Conservation (phyloP, 805 yeast genomes). For the Cyberlindnera nakhonratchasimensis region DNA sequence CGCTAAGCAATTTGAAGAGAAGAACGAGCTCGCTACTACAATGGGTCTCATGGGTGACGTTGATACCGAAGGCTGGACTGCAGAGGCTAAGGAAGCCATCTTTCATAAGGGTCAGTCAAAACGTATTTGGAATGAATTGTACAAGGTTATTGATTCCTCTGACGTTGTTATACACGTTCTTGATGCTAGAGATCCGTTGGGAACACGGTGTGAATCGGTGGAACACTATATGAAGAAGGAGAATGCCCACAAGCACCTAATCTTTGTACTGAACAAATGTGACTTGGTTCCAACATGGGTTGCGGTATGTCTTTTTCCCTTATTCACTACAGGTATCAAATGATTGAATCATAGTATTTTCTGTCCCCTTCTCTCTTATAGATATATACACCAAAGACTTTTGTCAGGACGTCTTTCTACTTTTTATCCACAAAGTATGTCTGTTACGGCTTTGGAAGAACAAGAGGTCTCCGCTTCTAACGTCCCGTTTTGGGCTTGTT, state of each 20-base stretch:
- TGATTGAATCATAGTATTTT: neutral
- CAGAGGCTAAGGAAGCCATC: slow-evolving; percentile 92
- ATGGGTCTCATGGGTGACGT: slow-evolving; percentile 74
- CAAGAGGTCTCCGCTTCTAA: slow-evolving; percentile 55
- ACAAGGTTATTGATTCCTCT: slow-evolving; percentile 95
- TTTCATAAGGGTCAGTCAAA: slow-evolving; percentile 97
- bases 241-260: slow-evolving; percentile 94
- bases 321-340: slow-evolving; percentile 14
- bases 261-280: slow-evolving; percentile 93
- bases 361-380: neutral
- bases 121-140: slow-evolving; percentile 97
- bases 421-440: slow-evolving; percentile 51
- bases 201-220: slow-evolving; percentile 90
- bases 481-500: slow-evolving; percentile 46
- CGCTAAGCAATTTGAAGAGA: slow-evolving; percentile 62
- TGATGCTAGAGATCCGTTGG: slow-evolving; percentile 97
- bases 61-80: slow-evolving; percentile 74
- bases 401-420: slow-evolving; percentile 67
- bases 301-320: slow-evolving; percentile 72
- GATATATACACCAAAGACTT: slow-evolving; percentile 62
- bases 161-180: slow-evolving; percentile 95
- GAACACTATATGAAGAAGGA: slow-evolving; percentile 91
- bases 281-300: slow-evolving; percentile 99
- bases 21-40: slow-evolving; percentile 69
- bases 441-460: slow-evolving; percentile 99